A percentile compares a stretch with the other conserved stretches of the same genome.
phyloP scores from a whole-genome alignment of 805 yeast species.

The Tetrapisispora phaffii region DNA sequence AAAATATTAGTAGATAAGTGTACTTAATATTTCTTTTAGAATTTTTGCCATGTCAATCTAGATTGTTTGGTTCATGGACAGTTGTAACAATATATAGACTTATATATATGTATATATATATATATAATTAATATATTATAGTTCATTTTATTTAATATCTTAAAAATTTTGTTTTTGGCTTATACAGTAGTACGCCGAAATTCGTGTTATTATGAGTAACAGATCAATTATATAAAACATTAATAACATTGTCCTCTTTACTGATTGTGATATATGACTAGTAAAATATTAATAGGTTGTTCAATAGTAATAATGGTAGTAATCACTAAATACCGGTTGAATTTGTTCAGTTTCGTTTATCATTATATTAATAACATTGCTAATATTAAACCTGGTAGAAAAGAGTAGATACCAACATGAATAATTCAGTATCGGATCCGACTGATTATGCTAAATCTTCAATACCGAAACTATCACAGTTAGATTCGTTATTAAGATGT shows the following conservation, averaged over 20 bases:
- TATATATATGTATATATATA: not conserved
- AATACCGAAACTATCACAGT: slow-evolving; percentile 45
- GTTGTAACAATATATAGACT: slow-evolving; percentile 3
- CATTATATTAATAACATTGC: too few species aligned
- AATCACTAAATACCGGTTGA: too few species aligned
- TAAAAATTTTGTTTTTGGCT: not conserved
- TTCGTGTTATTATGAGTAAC: too few species aligned
- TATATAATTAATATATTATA: not conserved
- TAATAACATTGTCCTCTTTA: too few species aligned
- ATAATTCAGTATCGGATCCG: slow-evolving; percentile 42
- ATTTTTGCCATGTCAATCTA: not conserved
- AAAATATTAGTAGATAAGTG: not conserved
- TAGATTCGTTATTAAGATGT: slow-evolving; percentile 70
- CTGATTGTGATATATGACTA: too few species aligned
- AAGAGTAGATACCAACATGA: slow-evolving; percentile 8
- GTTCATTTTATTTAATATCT: too few species aligned
- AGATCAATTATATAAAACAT: too few species aligned
- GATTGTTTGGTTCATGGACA: not conserved
- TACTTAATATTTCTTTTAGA: not conserved
- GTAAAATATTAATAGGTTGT: too few species aligned
- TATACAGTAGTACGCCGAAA: not conserved
- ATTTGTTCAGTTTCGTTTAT: too few species aligned
- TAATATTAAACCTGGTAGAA: not conserved
- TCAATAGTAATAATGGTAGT: too few species aligned
- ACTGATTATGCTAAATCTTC: slow-evolving; percentile 54